Percentiles rank a stretch among this genome's conserved stretches.
Evolutionary conservation across 2,329 filamentous ascomycete species (phyloP).

Genomic region (Phialophora chinensis): DNA sequence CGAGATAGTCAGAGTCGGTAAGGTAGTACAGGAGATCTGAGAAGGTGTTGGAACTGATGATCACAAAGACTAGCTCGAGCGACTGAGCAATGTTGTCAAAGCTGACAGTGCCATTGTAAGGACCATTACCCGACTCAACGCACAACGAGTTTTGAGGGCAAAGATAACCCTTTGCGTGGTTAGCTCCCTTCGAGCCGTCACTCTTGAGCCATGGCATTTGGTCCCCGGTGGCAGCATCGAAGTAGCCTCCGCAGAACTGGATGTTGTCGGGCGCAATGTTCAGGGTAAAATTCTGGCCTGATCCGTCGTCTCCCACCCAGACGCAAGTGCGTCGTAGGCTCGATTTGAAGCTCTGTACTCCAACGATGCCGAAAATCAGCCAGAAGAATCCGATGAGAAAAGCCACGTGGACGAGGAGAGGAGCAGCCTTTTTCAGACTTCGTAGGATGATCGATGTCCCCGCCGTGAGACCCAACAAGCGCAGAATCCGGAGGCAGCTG

Average conservation of each 20-base stretch:
- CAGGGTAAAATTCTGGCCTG: conserved; percentile 47
- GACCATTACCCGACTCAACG: conserved; percentile 72
- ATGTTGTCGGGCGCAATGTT: conserved; percentile 64
- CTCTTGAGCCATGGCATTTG: conserved; percentile 71
- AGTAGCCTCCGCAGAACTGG: conserved; percentile 85
- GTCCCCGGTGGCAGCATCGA: conserved; percentile 65
- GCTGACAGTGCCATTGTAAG: conserved; percentile 82
- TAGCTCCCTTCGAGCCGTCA: conserved; percentile 59
- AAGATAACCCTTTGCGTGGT: conserved; percentile 78
- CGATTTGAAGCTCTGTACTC: conserved; percentile 93
- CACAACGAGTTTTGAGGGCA: conserved; percentile 86
- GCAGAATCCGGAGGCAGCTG: conserved; percentile 88
- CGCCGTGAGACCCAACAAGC: conserved; percentile 88
- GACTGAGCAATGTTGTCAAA: conserved; percentile 96
- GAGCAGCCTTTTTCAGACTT: conserved; percentile 93
- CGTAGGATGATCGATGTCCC: conserved; percentile 95
- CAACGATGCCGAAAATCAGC: conserved; percentile 95
- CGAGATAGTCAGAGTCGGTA: conserved; percentile 86
- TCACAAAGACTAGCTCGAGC: conserved; percentile 91
- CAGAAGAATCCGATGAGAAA: conserved; percentile 97
- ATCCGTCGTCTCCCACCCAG: conserved; percentile 69
- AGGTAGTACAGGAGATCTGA: conserved; percentile 93
- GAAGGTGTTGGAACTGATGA: conserved; percentile 98
- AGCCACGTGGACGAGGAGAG: conserved; percentile 86
- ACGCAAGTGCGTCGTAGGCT: conserved; percentile 78